Evolutionary conservation across 2,329 filamentous ascomycete species (phyloP), one percentile per base, ranked within the genome.

Genomic region (Trichoderma atrobrunneum): DNA sequence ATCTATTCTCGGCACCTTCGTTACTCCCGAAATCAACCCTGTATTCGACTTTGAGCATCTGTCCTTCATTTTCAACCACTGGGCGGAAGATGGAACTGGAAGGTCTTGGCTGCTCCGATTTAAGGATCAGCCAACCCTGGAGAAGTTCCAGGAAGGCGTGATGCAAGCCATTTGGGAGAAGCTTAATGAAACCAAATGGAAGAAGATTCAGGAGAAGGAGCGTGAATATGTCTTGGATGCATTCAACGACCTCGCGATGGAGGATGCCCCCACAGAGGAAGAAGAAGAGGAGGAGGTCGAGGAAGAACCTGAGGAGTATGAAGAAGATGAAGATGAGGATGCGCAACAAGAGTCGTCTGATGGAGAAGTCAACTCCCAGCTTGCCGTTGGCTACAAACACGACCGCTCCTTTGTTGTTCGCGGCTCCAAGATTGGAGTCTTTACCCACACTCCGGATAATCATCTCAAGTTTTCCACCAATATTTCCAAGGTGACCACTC

Each of bases 21-120:
- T 99, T 34, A 86, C 94, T 34, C 92, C 93, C 7, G 96, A 99
- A 76, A 94, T 98, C 81, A 98, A 98, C 77, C 96, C 96, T 0
- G 95, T 99, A 24, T 99, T 98, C 86, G 98, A 98, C 83, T 98
- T 98, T 76, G 96, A 99, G 81, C 98, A 95, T 78, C 87, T 97
- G n/a, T 98, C 95, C 0, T 98, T 98, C 80, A 98, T 99, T 78
- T 99, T 99, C 87, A 99, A 99, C 78, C 94, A 98, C 80, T 98
- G 97, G 80, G 89, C 92, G 16, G 88, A 91, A 43, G 93, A 98
- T 81, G 94, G 95, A 2, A 93, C 92, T 2, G 95, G 96, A 5
- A 97, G 95, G 81, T 99, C 96, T 1, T 99, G 96, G 95, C 88
- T 99, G 16, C 85, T 99, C 43, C 91, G 95, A 16, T 99, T 99